phyloP scores from a whole-genome alignment of 2,329 filamentous ascomycete species.

The Alternaria viburni region DNA sequence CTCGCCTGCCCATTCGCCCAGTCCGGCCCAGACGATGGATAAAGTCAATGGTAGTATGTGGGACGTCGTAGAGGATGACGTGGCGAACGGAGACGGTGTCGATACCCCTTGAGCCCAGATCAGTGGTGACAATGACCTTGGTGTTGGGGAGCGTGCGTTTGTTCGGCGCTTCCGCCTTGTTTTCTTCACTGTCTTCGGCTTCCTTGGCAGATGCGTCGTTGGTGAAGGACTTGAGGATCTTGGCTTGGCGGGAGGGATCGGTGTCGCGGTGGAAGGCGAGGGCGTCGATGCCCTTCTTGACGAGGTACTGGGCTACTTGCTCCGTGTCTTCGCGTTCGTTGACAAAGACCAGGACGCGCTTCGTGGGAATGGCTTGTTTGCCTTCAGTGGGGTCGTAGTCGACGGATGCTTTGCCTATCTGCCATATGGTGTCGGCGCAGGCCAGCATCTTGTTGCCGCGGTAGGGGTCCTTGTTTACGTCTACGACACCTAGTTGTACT shows the following conservation, averaged over 20 bases:
- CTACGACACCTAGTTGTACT: slow-evolving; percentile 91
- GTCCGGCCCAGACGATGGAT: slow-evolving; percentile 93
- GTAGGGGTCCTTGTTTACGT: slow-evolving; percentile 91
- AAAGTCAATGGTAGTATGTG: slow-evolving; percentile 96
- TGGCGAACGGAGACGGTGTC: slow-evolving; percentile 91
- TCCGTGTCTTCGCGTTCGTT: slow-evolving; percentile 92
- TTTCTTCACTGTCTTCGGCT: background rate
- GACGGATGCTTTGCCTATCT: slow-evolving; percentile 79
- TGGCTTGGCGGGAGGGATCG: slow-evolving; percentile 74
- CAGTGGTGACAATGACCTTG: slow-evolving; percentile 92
- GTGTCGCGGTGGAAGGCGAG: slow-evolving; percentile 85
- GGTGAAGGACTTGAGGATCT: slow-evolving; percentile 76
- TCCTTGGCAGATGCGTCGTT: slow-evolving; percentile 18
- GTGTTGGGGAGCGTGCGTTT: slow-evolving; percentile 70
- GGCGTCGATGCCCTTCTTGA: slow-evolving; percentile 86
- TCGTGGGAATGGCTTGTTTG: slow-evolving; percentile 68
- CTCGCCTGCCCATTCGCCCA: slow-evolving; percentile 89
- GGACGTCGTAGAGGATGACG: slow-evolving; percentile 96
- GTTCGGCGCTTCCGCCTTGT: slow-evolving; percentile 10
- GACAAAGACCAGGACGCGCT: slow-evolving; percentile 92
- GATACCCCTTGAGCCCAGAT: slow-evolving; percentile 89
- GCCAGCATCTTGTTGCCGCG: slow-evolving; percentile 90
- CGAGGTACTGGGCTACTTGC: slow-evolving; percentile 79
- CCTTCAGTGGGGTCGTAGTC: slow-evolving; percentile 48
- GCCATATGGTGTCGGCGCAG: slow-evolving; percentile 93